Evolutionary conservation across 1,139 yeast species (phyloP).

Genomic region (Kodamaea sp.): DNA sequence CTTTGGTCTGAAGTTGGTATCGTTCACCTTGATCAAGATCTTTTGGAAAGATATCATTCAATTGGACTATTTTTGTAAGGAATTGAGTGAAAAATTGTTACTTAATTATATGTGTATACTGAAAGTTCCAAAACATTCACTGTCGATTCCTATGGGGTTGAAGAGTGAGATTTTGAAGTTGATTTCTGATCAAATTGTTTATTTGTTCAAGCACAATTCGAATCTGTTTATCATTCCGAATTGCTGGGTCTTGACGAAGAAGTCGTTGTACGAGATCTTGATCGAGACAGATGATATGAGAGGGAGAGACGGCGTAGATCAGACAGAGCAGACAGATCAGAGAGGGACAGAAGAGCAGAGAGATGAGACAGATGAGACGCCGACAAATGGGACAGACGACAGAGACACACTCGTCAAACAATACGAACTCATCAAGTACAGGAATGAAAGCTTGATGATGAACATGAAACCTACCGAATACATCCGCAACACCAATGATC

Average conservation of each 20-base stretch:
- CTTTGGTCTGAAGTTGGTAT: constrained; percentile 35
- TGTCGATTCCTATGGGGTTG: constrained; percentile 12
- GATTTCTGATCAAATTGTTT: constrained; percentile 35
- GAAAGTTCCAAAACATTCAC: constrained; percentile 13
- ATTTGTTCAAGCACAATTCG: constrained; percentile 54
- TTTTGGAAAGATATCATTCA: constrained; percentile 69
- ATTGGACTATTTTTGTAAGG: constrained; percentile 56
- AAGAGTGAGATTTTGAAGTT: constrained; percentile 22
- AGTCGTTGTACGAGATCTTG: constrained; percentile 32
- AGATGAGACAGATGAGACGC: constrained; percentile 10
- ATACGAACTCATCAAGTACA: constrained; percentile 56
- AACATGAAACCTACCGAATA: constrained; percentile 29
- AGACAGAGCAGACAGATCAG: too few species aligned
- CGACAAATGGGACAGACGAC: constrained; percentile 10
- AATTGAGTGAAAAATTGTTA: constrained; percentile 53
- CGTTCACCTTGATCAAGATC: constrained; percentile 56
- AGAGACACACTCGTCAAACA: constrained; percentile 42
- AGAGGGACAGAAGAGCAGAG: not conserved
- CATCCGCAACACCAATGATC: constrained; percentile 32
- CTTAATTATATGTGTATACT: constrained; percentile 38
- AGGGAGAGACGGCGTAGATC: too few species aligned
- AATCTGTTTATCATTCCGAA: constrained; percentile 78
- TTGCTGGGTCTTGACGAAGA: constrained; percentile 62
- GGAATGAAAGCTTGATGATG: constrained; percentile 70
- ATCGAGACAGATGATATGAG: constrained; percentile 25